Conservation (phyloP, 2,329 filamentous ascomycete species). For the Colletotrichum tropicicola region DNA sequence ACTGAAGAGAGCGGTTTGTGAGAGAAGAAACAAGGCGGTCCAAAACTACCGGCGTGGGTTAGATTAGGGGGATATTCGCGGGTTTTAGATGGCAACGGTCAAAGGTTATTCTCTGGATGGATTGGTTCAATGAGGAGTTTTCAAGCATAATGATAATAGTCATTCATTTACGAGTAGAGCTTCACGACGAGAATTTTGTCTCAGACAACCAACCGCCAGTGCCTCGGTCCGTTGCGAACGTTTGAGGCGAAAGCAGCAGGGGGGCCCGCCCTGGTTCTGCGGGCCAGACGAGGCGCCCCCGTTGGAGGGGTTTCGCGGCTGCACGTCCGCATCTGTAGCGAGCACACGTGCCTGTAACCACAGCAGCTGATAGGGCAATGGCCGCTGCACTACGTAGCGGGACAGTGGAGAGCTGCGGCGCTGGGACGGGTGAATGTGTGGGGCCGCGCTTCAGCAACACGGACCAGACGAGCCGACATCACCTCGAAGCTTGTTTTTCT, state of each 20-base stretch:
- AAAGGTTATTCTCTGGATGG: background rate
- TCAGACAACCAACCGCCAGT: background rate
- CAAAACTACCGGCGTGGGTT: background rate
- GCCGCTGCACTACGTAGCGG: conserved; percentile 15
- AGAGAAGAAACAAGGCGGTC: background rate
- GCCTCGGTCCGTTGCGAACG: background rate
- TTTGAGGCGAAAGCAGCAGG: background rate
- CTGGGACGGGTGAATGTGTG: conserved; percentile 7
- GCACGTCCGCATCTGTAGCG: conserved; percentile 18
- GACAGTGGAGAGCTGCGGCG: conserved; percentile 10
- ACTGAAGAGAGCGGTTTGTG: background rate
- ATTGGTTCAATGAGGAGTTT: conserved; percentile 5
- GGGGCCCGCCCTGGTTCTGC: background rate
- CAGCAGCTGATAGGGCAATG: conserved; percentile 33
- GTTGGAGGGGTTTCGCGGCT: conserved; percentile 8
- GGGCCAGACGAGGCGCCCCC: background rate
- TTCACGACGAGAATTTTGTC: background rate
- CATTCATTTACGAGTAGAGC: conserved; percentile 3
- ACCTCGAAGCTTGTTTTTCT: conserved; percentile 25
- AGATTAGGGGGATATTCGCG: background rate
- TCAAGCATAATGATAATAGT: conserved; percentile 15
- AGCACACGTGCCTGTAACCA: conserved; percentile 30
- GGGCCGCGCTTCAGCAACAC: conserved; percentile 17
- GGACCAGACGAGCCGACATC: conserved; percentile 8
- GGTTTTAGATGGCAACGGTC: background rate